Base-by-base conservation (phyloP, 2,329 filamentous ascomycete species). In the Nothophoma quercina region DNA sequence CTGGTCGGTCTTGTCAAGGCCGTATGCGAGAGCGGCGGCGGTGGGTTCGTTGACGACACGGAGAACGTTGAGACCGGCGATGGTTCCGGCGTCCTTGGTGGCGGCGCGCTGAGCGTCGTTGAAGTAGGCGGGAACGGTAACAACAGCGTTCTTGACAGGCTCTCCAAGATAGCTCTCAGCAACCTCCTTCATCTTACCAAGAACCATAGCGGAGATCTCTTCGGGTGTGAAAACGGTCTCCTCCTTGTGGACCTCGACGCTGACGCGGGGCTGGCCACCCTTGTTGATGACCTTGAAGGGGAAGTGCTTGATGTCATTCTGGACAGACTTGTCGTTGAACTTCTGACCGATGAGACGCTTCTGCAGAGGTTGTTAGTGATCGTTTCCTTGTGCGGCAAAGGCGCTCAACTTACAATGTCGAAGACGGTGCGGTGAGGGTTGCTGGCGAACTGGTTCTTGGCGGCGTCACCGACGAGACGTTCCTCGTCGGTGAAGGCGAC, bases 401-500 rank as follows among this genome's bases (percentile, higher is more conserved):
- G n/a, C 7, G 28, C 29, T 35, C 19, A 55, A 56, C 68, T 67
- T 64, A 73, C 69, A 51, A 76, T 72, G 51, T 76, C 74, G 72
- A 80, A 81, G 56, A 81, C 69, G 45, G 79, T 82, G 57, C 76
- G 71, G 58, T 75, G 61, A 48, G 79, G 79, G 71, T 82, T 82
- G 60, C 74, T 74, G 51, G 79, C 77, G 70, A 72, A 76, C 63
- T 77, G 75, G 62, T 77, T 77, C 73, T 77, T 78, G 46, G 75
- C 76, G 71, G 95, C 91, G 78, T 99, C 95, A 84, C 95, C 95
- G 67, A 99, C 92, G 65, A 99, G 84, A 75, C 95, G 88, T 81
- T 98, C 95, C 62, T 97, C 92, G 70, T 98, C 93, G 78, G 92
- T 98, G 79, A 96, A 96, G 72, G 91, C 92, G 75, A 96, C 92